Evolutionary conservation across 2,329 filamentous ascomycete species (phyloP).

Genomic region (Zymoseptoria tritici): DNA sequence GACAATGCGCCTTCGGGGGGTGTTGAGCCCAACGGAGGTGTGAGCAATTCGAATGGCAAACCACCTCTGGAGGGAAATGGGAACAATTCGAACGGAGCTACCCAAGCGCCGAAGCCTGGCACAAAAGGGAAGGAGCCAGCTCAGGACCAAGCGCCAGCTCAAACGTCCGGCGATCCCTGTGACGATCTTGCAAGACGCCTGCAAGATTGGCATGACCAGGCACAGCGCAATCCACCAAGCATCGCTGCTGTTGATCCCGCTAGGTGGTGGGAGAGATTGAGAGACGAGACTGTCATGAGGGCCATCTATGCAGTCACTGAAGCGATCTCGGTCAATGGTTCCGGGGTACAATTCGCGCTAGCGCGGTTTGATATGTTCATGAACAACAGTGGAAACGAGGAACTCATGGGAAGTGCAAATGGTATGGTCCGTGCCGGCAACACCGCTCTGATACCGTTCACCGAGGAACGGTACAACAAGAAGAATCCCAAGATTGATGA

Average conservation of each 20-base stretch:
- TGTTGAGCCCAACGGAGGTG: background rate
- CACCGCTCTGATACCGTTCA: background rate
- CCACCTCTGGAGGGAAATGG: background rate
- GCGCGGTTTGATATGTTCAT: background rate
- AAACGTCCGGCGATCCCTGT: background rate
- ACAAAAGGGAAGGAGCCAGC: background rate
- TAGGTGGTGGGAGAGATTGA: too few relatives aligned
- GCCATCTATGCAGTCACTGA: background rate
- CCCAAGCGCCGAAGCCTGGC: background rate
- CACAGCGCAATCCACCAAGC: constrained; percentile 1
- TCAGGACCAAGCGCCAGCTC: background rate
- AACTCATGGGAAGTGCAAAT: background rate
- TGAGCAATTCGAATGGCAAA: background rate
- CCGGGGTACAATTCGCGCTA: background rate
- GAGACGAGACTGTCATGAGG: background rate
- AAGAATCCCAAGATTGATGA: background rate
- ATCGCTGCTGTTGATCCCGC: background rate
- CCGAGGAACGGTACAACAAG: too few relatives aligned
- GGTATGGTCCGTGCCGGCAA: background rate
- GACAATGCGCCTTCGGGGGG: background rate
- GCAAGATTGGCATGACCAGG: background rate
- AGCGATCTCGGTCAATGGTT: background rate
- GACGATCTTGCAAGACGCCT: background rate
- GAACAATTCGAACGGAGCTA: background rate
- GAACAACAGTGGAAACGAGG: background rate